Evolutionary conservation across 495 filamentous ascomycete species (phyloP), one percentile per base, ranked within the genome.

Genomic region (Xylaria curta): DNA sequence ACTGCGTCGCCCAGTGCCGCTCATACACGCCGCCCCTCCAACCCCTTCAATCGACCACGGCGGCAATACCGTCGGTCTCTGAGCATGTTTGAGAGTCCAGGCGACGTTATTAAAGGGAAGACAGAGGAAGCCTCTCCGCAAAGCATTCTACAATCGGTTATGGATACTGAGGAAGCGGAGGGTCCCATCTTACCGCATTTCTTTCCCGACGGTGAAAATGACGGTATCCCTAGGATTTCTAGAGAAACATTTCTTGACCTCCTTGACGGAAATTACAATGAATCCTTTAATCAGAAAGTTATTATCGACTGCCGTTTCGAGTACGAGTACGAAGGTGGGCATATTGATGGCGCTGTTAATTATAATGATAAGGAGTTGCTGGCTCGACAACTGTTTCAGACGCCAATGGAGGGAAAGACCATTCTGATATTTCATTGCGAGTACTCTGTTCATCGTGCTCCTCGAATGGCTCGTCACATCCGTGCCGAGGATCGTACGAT

Each of bases 291-390:
- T 64, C 87, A 93, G 71, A 90, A 91, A 72, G 86, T 96, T 79
- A 85, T 99, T 74, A 89, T 99, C 65, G 97, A 99, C 76, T 99
- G 97, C 78, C 92, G 96, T 13, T 99, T 99, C 79, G 97, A 98
- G 81, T 99, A 98, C 80, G 97, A 99, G 82, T 99, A 95, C 80
- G 91, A 97, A 40, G 97, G 97, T 56, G 97, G 97, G 21, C 97
- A 99, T 78, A 97, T 99, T 72, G 87, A 92, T 61, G 92, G 92
- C 0, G 97, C 97, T 42, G 82, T 97, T 76, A 99, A 99, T 83
- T 94, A 92, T 84, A 98, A 97, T 78, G 93, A 97, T 81, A 98
- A 97, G 81, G 95, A 98, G 73, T 80, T 89, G 40, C 84, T 99
- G 70, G 90, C 94, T 1, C 82, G 83, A 63, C 87, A 94, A 61